A percentile compares a stretch with the other conserved stretches of the same genome.
Evolutionary conservation across 306 rosid genomes (phyloP).

Genomic region (Sphenostylis stenocarpa): DNA sequence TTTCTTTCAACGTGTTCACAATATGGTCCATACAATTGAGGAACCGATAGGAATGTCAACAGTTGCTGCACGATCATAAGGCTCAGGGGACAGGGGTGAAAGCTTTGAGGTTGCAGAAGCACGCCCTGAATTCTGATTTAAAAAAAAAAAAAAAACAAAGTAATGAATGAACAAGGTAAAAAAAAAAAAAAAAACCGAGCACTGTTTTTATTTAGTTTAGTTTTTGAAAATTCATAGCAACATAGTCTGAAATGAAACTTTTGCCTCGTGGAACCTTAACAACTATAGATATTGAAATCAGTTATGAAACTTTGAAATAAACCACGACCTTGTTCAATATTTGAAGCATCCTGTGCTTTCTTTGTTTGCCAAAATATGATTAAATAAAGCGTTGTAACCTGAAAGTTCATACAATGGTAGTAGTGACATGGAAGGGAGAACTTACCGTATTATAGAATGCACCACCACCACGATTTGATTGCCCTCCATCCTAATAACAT

Average conservation of each 20-base stretch:
- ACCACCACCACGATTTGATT: slow-evolving; percentile 52
- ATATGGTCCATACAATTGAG: slow-evolving; percentile 44
- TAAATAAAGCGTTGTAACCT: not conserved
- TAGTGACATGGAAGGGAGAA: slow-evolving; percentile 13
- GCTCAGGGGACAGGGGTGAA: slow-evolving; percentile 76
- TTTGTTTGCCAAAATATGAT: slow-evolving; percentile 11
- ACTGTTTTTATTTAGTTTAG: too few species aligned
- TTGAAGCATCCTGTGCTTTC: not conserved
- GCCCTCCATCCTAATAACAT: slow-evolving; percentile 41
- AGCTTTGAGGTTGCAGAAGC: slow-evolving; percentile 52
- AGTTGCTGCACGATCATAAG: slow-evolving; percentile 69
- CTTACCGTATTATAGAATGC: slow-evolving; percentile 51
- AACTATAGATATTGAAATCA: not conserved
- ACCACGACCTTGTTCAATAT: not conserved
- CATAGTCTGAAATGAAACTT: not conserved
- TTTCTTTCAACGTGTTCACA: slow-evolving; percentile 25
- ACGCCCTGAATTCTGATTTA: slow-evolving; percentile 46
- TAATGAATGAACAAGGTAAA: not conserved
- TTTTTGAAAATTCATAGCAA: too few species aligned
- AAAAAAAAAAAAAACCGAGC: too few species aligned
- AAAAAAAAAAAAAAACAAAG: slow-evolving; percentile 5
- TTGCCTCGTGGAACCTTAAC: not conserved
- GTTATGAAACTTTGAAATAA: not conserved
- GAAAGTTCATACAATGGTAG: not conserved
- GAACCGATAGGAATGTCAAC: slow-evolving; percentile 65